Evolutionary conservation across 441 rosid species (phyloP), one percentile per base, ranked within the genome.

Genomic region (Aquilaria agallochum): DNA sequence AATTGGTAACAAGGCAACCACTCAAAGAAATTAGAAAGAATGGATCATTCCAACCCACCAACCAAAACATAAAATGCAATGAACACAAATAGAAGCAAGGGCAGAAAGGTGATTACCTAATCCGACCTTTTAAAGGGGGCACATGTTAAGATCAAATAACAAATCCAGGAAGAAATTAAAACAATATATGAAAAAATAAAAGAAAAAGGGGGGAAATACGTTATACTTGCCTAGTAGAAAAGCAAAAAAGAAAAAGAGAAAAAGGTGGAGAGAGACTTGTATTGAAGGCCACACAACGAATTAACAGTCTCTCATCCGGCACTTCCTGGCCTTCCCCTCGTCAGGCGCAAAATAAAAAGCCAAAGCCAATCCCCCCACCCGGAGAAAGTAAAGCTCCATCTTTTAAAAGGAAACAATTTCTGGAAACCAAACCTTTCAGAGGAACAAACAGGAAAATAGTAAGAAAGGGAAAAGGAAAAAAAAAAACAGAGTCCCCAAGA

Each of bases 261-360:
- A 69, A 50, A 65, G 15, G 64, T 52, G 64, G 70, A 42, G 68
- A 54, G 68, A 51, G 66, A 1, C 54, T 58, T 64, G 59, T 60
- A 13, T 60, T 52, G 70, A 60, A 60, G 59, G 71, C 77, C 77
- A 66, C 63, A 58, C 60, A 65, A 59, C 52, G 31, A 53, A 34
- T 20, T 11, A 31, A 2, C 56, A 3, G 13, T 15, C 66, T 36
- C 27, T 53, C 55, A 55, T 51, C 52, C 52, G 52, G 52, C 56
- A 14, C 36, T 13, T 40, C 59, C 52, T 7, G 12, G 20, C 53
- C 31, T 53, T 48, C 5, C 56, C 13, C 34, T 15, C 10, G 31
- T 3, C 30, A 4, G 7, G 58, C 58, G 45, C 60, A 49, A 51
- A 49, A 5, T 36, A 49, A 59, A 51, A 55, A 50, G 67, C 60